Conservation (phyloP, 805 yeast genomes). For the Zygosaccharomyces bailii region DNA sequence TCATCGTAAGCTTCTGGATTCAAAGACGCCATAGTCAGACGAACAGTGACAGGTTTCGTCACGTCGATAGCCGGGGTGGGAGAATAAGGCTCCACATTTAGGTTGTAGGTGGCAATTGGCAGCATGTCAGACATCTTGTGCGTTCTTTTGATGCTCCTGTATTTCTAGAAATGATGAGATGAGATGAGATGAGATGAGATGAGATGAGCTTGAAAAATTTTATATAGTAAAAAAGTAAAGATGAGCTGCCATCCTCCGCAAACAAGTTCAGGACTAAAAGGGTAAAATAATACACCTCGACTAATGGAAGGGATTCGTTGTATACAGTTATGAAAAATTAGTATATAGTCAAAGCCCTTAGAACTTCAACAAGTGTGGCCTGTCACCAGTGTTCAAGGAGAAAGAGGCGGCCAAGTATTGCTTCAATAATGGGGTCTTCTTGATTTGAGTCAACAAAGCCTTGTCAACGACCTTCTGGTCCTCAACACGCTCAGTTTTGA, state of each 20-base stretch:
- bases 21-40: conserved; percentile 91
- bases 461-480: conserved; percentile 96
- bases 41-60: conserved; percentile 84
- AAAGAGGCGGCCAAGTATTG: conserved; percentile 94
- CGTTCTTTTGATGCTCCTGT: background rate
- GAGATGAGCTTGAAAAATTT: conserved; percentile 4
- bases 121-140: conserved; percentile 61
- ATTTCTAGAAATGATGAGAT: background rate
- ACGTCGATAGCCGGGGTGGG: conserved; percentile 85
- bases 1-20: conserved; percentile 82
- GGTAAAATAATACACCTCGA: conserved; percentile 6
- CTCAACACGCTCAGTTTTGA: conserved; percentile 89
- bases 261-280: background rate
- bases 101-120: conserved; percentile 83
- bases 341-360: conserved; percentile 41
- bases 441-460: conserved; percentile 87
- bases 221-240: background rate
- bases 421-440: conserved; percentile 95
- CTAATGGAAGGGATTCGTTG: conserved; percentile 17
- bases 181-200: conserved; percentile 13
- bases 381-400: conserved; percentile 97
- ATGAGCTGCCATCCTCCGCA: background rate
- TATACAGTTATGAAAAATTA: conserved; percentile 16
- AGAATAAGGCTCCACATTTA: conserved; percentile 80
- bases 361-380: conserved; percentile 96